Evolutionary conservation across 257 asterid species (phyloP).

Genomic region (Solanum pennellii): DNA sequence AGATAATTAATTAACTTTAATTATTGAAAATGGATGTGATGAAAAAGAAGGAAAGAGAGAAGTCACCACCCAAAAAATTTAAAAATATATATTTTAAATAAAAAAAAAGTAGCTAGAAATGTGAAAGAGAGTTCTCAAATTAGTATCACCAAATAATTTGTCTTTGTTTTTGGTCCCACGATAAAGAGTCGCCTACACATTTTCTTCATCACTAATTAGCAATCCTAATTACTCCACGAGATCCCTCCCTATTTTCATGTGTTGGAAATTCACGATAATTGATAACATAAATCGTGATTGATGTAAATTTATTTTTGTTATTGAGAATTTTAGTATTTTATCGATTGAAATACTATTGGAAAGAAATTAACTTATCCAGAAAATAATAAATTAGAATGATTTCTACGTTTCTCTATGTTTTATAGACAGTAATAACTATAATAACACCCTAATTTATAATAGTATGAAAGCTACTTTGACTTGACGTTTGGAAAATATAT

Average conservation of each 20-base stretch:
- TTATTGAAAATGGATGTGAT: conserved; percentile 15
- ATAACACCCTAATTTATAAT: not conserved
- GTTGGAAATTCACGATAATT: not conserved
- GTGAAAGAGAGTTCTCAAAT: conserved; percentile 13
- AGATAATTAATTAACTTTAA: conserved; percentile 6
- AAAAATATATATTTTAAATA: too few relatives aligned
- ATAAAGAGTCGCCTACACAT: not conserved
- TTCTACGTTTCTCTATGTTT: not conserved
- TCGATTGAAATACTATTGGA: not conserved
- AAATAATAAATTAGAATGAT: not conserved
- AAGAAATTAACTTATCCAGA: not conserved
- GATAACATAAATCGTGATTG: not conserved
- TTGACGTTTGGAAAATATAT: not conserved
- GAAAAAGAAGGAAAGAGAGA: conserved; percentile 12
- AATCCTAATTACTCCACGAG: not conserved
- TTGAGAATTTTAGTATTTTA: not conserved
- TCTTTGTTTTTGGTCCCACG: conserved; percentile 18
- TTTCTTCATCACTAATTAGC: not conserved
- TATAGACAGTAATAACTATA: not conserved
- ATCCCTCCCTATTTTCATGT: not conserved
- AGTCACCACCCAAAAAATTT: conserved; percentile 1
- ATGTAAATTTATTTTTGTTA: not conserved
- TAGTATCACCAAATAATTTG: conserved; percentile 19
- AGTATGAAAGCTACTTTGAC: not conserved
- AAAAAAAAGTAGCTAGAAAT: conserved; percentile 5